Conservation (phyloP, 208 protist genomes). For the Crithidia bombi region DNA sequence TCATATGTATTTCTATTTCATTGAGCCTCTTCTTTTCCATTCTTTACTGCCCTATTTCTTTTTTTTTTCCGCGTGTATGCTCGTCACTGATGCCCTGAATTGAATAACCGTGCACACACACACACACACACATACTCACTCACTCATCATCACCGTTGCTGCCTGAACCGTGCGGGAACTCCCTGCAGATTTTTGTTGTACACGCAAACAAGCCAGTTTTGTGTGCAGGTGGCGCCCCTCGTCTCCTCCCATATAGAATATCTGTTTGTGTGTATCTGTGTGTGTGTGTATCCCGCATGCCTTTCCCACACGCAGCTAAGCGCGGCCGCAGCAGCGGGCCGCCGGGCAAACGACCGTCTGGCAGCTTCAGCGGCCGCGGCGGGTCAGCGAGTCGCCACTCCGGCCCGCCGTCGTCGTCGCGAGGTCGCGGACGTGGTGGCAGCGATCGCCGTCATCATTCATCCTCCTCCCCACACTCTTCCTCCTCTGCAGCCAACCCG, state of each 20-base stretch:
- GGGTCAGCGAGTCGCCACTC: background rate
- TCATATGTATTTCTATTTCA: background rate
- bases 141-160: too few species aligned
- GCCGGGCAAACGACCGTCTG: background rate
- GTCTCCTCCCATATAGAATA: conserved; percentile 7
- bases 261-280: background rate
- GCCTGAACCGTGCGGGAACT: too few species aligned
- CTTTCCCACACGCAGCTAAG: conserved; percentile 30
- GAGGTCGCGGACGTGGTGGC: conserved; percentile 3
- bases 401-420: background rate
- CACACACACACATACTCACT: too few species aligned
- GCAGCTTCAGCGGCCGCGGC: background rate
- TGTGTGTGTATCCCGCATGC: conserved; percentile 11
- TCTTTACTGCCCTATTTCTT: background rate
- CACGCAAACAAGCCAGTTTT: conserved; percentile 1
- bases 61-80: too few species aligned
- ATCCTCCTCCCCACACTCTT: background rate
- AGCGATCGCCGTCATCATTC: background rate
- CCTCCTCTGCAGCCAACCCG: background rate
- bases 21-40: too few species aligned
- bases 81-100: background rate
- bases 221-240: background rate
- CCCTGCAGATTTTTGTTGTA: too few species aligned
- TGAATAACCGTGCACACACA: background rate
- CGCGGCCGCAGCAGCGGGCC: conserved; percentile 26